Base-by-base conservation (phyloP, 495 filamentous ascomycete genomes). In the Ramalina intermedia region DNA sequence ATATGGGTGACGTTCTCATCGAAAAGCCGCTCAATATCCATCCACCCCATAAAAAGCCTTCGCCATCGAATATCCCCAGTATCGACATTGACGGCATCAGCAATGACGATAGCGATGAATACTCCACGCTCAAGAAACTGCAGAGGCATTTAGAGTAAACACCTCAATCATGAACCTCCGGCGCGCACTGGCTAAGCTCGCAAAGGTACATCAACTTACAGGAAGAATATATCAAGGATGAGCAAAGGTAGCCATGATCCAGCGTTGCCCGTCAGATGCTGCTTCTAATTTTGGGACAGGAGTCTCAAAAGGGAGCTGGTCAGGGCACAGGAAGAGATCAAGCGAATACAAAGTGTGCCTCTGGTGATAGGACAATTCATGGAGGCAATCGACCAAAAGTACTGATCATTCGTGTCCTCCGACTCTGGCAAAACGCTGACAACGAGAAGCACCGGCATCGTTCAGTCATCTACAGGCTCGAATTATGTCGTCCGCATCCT, bases 351-450 rank as follows among this genome's bases (percentile, higher is more conserved):
- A 66, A 94, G 87, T 66, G 91, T 98, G 27, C 91, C 91, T 2
- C 66, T 98, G 57, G 91, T 98, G 49, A 98, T 98, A 63, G 91
- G 91, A 43, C 91, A 98, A 69, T 98, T 98, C 65, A 98, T 98
- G 91, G 91, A 98, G 69, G 91, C 91, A 45, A 98, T 98, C 58
- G 91, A 98, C 67, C 93, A 98, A 63, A 98, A 96, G 89, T 96
- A 76, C 66, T 75, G 47, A 40, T 18, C 48, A 17, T 21, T 37
- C 8, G 8, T 41, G 43, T 43, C 43, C 46, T 7, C 14, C 4
- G 11, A 26, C 46, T 42, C 27, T 21, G 20, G 17, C 44, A 3
- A 5, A n/a, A 41, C 0, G 43, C 24, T 46, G 48, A 27, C 64
- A 71, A 13, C 6, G 12, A 18, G 20, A 51, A 96, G 89, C 63